Percentiles rank a stretch among this genome's conserved stretches.
Evolutionary conservation across 192 early-diverging fungal genomes (phyloP).

Genomic region (Coemansia sp.): DNA sequence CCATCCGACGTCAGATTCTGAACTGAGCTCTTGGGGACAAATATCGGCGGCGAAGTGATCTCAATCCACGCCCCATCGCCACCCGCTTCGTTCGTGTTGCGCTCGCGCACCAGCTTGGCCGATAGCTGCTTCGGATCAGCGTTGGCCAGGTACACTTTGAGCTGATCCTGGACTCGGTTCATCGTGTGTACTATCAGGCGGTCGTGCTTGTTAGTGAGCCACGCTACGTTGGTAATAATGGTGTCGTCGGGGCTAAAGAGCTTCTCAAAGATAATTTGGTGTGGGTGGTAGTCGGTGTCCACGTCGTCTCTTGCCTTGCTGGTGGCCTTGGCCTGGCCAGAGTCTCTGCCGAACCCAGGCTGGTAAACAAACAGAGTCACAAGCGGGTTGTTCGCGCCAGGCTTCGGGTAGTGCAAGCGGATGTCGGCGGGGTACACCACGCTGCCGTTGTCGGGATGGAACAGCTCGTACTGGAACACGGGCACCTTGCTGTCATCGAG

Average conservation of each 20-base stretch:
- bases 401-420: slow-evolving; percentile 86
- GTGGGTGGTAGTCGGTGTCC: slow-evolving; percentile 44
- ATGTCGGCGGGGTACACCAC: slow-evolving; percentile 69
- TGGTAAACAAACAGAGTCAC: slow-evolving; percentile 71
- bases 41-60: slow-evolving; percentile 46
- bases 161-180: slow-evolving; percentile 88
- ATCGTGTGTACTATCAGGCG: slow-evolving; percentile 72
- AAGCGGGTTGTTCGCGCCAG: slow-evolving; percentile 82
- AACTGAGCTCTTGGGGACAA: slow-evolving; percentile 26
- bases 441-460: slow-evolving; percentile 60
- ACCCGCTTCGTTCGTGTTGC: slow-evolving; percentile 50
- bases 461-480: slow-evolving; percentile 71
- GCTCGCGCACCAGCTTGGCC: slow-evolving; percentile 58
- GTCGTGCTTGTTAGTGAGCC: slow-evolving; percentile 66
- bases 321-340: background rate
- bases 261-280: slow-evolving; percentile 46
- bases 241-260: slow-evolving; percentile 61
- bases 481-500: slow-evolving; percentile 85
- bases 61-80: slow-evolving; percentile 77
- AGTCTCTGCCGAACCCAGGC: slow-evolving; percentile 31
- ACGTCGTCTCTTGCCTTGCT: slow-evolving; percentile 42
- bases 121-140: slow-evolving; percentile 35
- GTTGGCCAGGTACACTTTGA: slow-evolving; percentile 64
- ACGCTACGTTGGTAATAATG: slow-evolving; percentile 78
- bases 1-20: slow-evolving; percentile 40